Evolutionary conservation across 148 eudicot species (phyloP).

Genomic region (Vaccinium macrocarpon): DNA sequence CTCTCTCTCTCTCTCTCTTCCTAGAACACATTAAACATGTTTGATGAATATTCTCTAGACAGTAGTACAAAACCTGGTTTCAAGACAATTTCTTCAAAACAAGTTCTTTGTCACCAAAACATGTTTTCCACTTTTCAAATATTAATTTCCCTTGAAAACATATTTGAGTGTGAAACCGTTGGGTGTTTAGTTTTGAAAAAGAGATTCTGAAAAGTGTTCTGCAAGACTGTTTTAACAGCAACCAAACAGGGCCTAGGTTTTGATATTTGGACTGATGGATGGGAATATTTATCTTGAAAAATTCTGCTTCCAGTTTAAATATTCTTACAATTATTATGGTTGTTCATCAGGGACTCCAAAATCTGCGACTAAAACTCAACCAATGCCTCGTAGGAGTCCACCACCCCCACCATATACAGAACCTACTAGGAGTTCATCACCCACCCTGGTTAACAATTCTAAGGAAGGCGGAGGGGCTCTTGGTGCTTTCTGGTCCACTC

Average conservation of each 20-base stretch:
- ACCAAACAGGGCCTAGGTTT: not conserved
- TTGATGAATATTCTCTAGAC: not conserved
- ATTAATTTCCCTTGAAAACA: not conserved
- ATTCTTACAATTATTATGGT: conserved; percentile 6
- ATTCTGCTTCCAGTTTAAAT: not conserved
- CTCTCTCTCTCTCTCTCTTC: not conserved
- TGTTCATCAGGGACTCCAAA: conserved; percentile 48
- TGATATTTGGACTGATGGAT: not conserved
- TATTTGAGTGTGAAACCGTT: not conserved
- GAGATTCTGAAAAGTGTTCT: not conserved
- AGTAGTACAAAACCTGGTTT: not conserved
- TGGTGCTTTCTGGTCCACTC: conserved; percentile 91
- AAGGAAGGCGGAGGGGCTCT: conserved; percentile 40
- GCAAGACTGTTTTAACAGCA: not conserved
- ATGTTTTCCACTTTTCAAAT: not conserved
- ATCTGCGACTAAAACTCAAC: conserved; percentile 44
- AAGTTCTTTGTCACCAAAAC: not conserved
- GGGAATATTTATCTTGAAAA: not conserved
- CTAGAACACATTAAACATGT: not conserved
- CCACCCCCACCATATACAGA: conserved; percentile 78
- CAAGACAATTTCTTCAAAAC: not conserved
- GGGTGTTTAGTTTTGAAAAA: not conserved
- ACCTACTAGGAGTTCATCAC: conserved; percentile 44
- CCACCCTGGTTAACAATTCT: conserved; percentile 32
- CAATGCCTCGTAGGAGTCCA: conserved; percentile 80